A percentile compares a stretch with the other conserved stretches of the same genome.
Conservation (phyloP, 1,139 yeast genomes). For the Torulaspora pretoriensis region DNA sequence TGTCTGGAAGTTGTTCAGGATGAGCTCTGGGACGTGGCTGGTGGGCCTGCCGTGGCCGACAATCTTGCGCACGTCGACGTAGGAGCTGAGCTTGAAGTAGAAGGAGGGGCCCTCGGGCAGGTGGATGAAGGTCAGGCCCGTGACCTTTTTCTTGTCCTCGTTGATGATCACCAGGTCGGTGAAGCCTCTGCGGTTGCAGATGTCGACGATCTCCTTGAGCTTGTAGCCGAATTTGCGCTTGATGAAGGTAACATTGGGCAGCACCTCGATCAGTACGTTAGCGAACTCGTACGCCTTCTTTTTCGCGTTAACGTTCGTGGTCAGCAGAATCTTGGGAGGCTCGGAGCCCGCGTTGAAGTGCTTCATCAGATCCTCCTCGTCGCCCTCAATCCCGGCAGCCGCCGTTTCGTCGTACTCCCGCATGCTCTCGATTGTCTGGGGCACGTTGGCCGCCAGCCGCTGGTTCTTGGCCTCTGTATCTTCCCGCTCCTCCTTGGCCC, state of each 20-base stretch:
- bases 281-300: constrained; percentile 89
- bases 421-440: constrained; percentile 84
- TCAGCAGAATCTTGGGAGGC: constrained; percentile 76
- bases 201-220: constrained; percentile 81
- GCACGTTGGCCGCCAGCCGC: constrained; percentile 73
- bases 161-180: constrained; percentile 85
- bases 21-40: constrained; percentile 84
- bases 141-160: constrained; percentile 88
- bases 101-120: constrained; percentile 94
- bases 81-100: constrained; percentile 80
- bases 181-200: constrained; percentile 74
- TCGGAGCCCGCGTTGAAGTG: constrained; percentile 27
- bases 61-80: constrained; percentile 69
- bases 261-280: constrained; percentile 73
- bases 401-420: constrained; percentile 90
- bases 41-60: constrained; percentile 89
- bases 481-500: constrained; percentile 78
- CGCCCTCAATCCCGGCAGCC: constrained; percentile 60
- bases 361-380: constrained; percentile 51
- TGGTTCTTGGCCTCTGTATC: constrained; percentile 80
- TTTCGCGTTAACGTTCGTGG: constrained; percentile 83
- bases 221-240: constrained; percentile 80
- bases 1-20: constrained; percentile 86
- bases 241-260: constrained; percentile 82
- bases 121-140: constrained; percentile 88